Percentiles rank a stretch among this genome's conserved stretches.
phyloP scores from a whole-genome alignment of 106 monocot genomes.

The Platanthera zijinensis region DNA sequence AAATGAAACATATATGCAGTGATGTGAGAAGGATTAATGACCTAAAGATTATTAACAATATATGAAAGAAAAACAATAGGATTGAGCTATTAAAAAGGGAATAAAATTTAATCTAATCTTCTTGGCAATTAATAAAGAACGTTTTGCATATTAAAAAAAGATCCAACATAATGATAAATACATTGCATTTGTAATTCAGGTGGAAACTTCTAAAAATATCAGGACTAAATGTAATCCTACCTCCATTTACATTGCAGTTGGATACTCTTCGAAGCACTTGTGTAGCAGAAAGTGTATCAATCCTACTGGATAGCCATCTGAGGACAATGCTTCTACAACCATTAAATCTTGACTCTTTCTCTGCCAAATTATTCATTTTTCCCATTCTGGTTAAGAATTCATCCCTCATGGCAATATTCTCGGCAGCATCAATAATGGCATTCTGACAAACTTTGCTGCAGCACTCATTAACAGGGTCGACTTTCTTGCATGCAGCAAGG shows the following conservation, averaged over 20 bases:
- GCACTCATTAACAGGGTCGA: constrained; percentile 92
- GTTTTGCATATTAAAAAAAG: neutral
- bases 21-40: neutral
- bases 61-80: neutral
- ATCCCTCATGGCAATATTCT: constrained; percentile 42
- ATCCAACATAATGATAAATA: neutral
- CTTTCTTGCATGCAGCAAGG: constrained; percentile 68
- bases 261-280: constrained; percentile 80
- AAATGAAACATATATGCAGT: neutral
- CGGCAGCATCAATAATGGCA: constrained; percentile 75
- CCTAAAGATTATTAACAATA: neutral
- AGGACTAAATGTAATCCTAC: constrained; percentile 18
- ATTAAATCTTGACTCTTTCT: constrained; percentile 31
- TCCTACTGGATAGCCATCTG: constrained; percentile 84
- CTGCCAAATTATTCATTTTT: constrained; percentile 12
- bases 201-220: neutral
- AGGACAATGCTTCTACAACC: constrained; percentile 79
- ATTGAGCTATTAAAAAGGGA: no score
- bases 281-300: constrained; percentile 57
- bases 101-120: neutral
- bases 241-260: constrained; percentile 92
- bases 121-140: neutral
- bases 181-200: neutral
- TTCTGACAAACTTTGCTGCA: constrained; percentile 89
- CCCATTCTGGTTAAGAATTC: constrained; percentile 36